Base-by-base conservation (phyloP, 805 yeast species). In the Blastobotrys chiropterorum region DNA sequence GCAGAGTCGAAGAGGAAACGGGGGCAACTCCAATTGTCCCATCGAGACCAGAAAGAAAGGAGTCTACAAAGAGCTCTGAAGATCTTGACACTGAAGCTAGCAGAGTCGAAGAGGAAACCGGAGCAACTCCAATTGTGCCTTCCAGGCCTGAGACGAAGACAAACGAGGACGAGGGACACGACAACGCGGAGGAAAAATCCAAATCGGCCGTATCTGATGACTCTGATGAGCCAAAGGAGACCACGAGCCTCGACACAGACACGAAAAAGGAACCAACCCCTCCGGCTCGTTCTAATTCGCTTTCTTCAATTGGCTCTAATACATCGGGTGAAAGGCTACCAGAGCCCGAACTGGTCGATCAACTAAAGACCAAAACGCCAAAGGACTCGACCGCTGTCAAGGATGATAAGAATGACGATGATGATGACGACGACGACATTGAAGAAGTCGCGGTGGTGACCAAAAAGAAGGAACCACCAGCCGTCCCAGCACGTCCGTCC, bases 401-500 rank as follows among this genome's bases (percentile, higher is more conserved):
- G n/a, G n/a, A n/a, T n/a, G n/a, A n/a, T n/a, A n/a, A n/a, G n/a
- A n/a, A n/a, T n/a, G 34, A 26, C 11, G 34, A 26, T 26, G 34
- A 26, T 26, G 34, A 26, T 26, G 34, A 26, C 11, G 34, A 26
- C 11, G 34, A 26, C 34, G 34, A 26, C 11, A 26, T 26, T 11
- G 8, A 26, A 26, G 34, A 26, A 26, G 34, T 26, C 8, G 34
- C 38, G 11, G 31, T 20, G 17, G 31, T 22, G 26, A 26, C 19
- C 20, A 40, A 40, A 20, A 40, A 40, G 20, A 43, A 16, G 46
- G 40, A 22, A 17, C 51, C 47, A 7, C 47, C 47, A 26, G 20
- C 30, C 14, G 22, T 41, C 31, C 51, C 47, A 14, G 51, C 48
- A 13, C 47, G 42, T 20, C 44, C 52, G 7, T 14, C n/a, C 16